A percentile compares a stretch with the other conserved stretches of the same genome.
These are phyloP conservation scores for Bassia scoparia DNA, from an alignment of 148 eudicot genomes.

Conservation along the genomic window DNA sequence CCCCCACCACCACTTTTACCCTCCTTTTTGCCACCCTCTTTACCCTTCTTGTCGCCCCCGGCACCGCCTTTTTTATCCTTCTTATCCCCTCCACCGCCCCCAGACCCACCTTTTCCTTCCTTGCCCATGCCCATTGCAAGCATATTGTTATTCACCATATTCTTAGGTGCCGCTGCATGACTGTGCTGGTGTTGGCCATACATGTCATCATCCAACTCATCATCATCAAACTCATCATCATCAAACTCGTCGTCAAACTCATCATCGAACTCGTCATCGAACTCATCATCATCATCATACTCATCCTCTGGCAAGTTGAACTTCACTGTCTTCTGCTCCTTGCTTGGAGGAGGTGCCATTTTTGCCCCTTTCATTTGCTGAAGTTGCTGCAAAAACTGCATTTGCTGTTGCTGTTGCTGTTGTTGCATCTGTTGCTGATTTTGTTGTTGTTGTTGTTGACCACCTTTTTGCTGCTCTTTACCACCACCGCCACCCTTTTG, in stretches of 20 bases:
- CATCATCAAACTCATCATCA: conserved; percentile 34
- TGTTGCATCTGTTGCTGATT: conserved; percentile 16
- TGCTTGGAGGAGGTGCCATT: conserved; percentile 23
- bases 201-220: conserved; percentile 27
- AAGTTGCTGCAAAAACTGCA: conserved; percentile 36
- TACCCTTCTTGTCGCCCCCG: conserved; percentile 17
- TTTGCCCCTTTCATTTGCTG: conserved; percentile 42
- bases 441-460: conserved; percentile 11
- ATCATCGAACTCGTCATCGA: conserved; percentile 32
- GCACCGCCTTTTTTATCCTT: conserved; percentile 29
- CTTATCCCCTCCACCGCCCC: conserved; percentile 23
- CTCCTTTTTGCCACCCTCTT: conserved; percentile 9
- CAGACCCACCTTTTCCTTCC: conserved; percentile 26
- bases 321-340: conserved; percentile 59
- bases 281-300: conserved; percentile 40
- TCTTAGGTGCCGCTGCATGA: neutral
- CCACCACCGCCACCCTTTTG: conserved; percentile 35
- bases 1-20: conserved; percentile 22
- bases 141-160: neutral
- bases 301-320: conserved; percentile 54
- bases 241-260: conserved; percentile 39
- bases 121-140: conserved; percentile 21
- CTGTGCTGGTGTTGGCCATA: conserved; percentile 13
- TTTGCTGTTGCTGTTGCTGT: conserved; percentile 24
- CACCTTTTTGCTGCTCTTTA: conserved; percentile 27